phyloP scores from a whole-genome alignment of 345 rosid genomes.

The Melaleuca quinquenervia region DNA sequence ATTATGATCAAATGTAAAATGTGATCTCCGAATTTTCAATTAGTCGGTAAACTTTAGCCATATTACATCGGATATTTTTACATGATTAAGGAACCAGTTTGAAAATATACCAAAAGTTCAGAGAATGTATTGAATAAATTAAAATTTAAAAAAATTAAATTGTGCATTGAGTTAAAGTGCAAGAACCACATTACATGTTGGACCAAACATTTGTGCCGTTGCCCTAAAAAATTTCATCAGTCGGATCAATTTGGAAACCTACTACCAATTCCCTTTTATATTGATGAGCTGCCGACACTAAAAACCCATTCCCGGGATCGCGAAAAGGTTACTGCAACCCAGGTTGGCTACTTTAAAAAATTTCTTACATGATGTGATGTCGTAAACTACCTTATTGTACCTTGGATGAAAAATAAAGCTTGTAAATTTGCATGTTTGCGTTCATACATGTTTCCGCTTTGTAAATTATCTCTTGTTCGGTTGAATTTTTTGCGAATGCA shows the following conservation, averaged over 20 bases:
- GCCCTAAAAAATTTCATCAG: fast-evolving
- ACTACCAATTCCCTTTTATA: background rate
- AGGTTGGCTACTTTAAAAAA: background rate
- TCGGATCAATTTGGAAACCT: background rate
- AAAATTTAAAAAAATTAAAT: too few relatives aligned
- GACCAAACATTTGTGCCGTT: too few relatives aligned
- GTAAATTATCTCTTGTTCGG: background rate
- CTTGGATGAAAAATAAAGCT: too few relatives aligned
- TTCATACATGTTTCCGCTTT: background rate
- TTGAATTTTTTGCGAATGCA: background rate
- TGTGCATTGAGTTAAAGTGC: too few relatives aligned
- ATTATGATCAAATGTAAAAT: too few relatives aligned
- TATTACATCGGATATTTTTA: too few relatives aligned
- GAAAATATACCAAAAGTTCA: too few relatives aligned
- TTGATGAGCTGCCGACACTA: background rate
- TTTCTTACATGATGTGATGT: background rate
- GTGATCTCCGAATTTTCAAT: too few relatives aligned
- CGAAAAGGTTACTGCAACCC: background rate
- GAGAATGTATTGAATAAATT: too few relatives aligned
- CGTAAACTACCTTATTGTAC: background rate
- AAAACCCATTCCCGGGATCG: background rate
- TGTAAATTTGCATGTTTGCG: background rate
- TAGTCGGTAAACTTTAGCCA: too few relatives aligned
- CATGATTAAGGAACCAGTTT: too few relatives aligned
- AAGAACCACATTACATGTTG: too few relatives aligned